Evolutionary conservation across 2,329 filamentous ascomycete genomes (phyloP), one percentile per base, ranked within the genome.

Genomic region (Acrocalymma vagum): DNA sequence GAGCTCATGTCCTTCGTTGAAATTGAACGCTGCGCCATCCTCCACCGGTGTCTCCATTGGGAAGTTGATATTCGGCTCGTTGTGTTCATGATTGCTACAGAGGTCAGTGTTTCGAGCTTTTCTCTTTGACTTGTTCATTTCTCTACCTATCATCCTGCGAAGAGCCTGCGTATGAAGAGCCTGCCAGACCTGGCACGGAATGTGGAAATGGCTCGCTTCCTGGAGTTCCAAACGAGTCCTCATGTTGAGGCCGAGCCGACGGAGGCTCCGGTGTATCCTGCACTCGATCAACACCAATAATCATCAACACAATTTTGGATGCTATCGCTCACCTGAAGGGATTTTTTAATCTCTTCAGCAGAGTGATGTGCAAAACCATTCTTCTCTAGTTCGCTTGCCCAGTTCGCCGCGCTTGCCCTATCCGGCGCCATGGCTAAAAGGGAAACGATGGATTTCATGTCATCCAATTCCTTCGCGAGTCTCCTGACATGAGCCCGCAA

Each of bases 291-390:
- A 38, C 25, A 34, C n/a, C n/a, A n/a, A n/a, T n/a, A n/a, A n/a
- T n/a, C n/a, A n/a, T n/a, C n/a, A n/a, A n/a, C n/a, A n/a, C n/a
- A n/a, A n/a, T n/a, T 8, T 18, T 18, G 10, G 6, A n/a, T 5
- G 3, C n/a, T n/a, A n/a, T n/a, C 23, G 15, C 56, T 42, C 24
- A 67, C 65, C 44, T 62, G 60, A 38, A 70, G 63, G n/a, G 66
- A 60, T 42, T 61, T 64, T 35, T 59, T 66, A 31, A 69, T 62
- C 31, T 69, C 67, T 18, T 69, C 65, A 10, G 57, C 63, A 3
- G 65, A 67, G 36, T 70, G 65, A 38, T 68, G 64, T 15, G 63
- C 60, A 33, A 70, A 69, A 4, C 65, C 67, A 29, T 69, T 67
- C 49, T 60, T 70, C 32, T 68, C 62, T 31, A 70, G 49, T 45